Percentiles rank a stretch among this genome's conserved stretches.
Conservation (phyloP, 2,329 filamentous ascomycete genomes). For the Stagonosporopsis tanaceti region DNA sequence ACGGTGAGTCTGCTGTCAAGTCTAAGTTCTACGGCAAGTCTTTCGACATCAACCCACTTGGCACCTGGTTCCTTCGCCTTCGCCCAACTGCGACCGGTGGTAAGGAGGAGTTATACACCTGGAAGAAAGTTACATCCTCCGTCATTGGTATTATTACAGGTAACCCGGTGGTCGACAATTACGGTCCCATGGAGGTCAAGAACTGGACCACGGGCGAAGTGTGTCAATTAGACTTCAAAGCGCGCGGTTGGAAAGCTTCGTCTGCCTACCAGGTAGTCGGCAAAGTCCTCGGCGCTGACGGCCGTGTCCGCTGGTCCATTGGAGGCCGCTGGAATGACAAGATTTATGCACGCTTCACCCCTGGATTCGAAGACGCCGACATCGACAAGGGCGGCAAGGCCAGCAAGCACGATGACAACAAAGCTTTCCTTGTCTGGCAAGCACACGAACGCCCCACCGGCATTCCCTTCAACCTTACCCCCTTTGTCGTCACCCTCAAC, state of each 20-base stretch:
- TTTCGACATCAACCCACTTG: conserved; percentile 94
- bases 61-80: conserved; percentile 94
- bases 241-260: conserved; percentile 92
- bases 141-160: conserved; percentile 99
- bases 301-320: conserved; percentile 85
- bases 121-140: conserved; percentile 98
- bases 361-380: conserved; percentile 82
- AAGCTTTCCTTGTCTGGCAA: conserved; percentile 93
- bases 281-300: conserved; percentile 80
- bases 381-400: conserved; percentile 54
- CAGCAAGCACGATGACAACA: conserved; percentile 67
- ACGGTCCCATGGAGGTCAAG: conserved; percentile 95
- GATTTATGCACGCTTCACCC: conserved; percentile 91
- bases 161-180: conserved; percentile 96
- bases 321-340: conserved; percentile 98
- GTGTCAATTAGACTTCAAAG: conserved; percentile 91
- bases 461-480: conserved; percentile 96
- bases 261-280: conserved; percentile 89
- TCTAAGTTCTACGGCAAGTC: conserved; percentile 98
- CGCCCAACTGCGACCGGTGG: conserved; percentile 72
- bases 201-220: conserved; percentile 96
- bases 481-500: conserved; percentile 94
- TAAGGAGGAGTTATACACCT: conserved; percentile 88
- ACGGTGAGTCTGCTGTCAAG: conserved; percentile 91
- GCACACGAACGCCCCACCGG: conserved; percentile 79